A percentile compares a stretch with the other conserved stretches of the same genome.
Evolutionary conservation across 257 asterid genomes (phyloP).

Genomic region (Solanum dulcamara): DNA sequence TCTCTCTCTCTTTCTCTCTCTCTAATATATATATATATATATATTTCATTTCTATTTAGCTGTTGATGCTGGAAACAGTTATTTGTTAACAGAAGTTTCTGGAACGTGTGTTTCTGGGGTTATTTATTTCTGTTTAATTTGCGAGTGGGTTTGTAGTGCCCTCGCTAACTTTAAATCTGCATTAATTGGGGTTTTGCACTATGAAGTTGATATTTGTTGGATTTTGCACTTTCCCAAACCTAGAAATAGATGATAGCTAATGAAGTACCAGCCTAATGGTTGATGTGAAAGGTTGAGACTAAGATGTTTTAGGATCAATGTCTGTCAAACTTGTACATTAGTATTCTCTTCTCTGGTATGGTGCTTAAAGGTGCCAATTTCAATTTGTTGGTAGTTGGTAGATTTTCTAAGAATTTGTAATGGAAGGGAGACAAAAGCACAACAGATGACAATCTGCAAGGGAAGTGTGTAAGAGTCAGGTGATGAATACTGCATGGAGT

Average conservation of each 20-base stretch:
- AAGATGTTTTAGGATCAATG: background rate
- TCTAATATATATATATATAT: no score
- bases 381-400: background rate
- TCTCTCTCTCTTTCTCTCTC: background rate
- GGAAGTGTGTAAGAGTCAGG: background rate
- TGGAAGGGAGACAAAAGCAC: background rate
- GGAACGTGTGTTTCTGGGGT: background rate
- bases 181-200: background rate
- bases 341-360: background rate
- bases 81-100: background rate
- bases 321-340: background rate
- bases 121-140: background rate
- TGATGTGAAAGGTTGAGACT: background rate
- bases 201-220: background rate
- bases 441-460: background rate
- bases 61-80: background rate
- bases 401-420: background rate
- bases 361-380: background rate
- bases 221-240: background rate
- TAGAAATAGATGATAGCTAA: background rate
- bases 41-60: background rate
- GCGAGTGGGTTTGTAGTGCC: background rate
- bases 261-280: background rate
- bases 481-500: background rate
- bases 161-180: background rate